phyloP scores from a whole-genome alignment of 441 rosid genomes.

The Aleurites moluccanus region DNA sequence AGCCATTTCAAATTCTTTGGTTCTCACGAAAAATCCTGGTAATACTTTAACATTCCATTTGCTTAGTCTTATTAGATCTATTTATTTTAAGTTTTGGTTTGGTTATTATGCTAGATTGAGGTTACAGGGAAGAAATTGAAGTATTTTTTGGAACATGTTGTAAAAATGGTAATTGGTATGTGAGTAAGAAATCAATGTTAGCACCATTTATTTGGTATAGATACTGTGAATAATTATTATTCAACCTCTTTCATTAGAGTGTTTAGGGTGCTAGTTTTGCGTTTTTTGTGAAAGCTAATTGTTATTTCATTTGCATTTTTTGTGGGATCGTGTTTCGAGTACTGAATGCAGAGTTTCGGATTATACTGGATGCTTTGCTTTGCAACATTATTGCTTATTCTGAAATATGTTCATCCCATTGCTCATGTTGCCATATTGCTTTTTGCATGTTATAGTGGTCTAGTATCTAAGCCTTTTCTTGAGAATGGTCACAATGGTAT shows the following conservation, averaged over 20 bases:
- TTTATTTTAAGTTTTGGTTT: background rate
- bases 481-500: background rate
- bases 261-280: no score
- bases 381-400: background rate
- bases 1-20: slow-evolving; percentile 46
- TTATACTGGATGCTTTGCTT: background rate
- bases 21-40: slow-evolving; percentile 32
- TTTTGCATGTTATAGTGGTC: background rate
- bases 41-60: background rate
- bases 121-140: background rate
- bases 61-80: background rate
- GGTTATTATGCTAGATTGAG: background rate
- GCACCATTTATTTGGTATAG: background rate
- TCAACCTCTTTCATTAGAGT: background rate
- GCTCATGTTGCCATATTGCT: background rate
- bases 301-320: no score
- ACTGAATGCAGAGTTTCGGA: background rate
- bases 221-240: background rate
- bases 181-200: background rate
- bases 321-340: no score
- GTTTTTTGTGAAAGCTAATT: background rate
- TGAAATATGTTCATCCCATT: background rate
- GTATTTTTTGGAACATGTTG: background rate
- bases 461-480: background rate
- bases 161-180: background rate